phyloP scores from a whole-genome alignment of 2,329 filamentous ascomycete genomes.

The Phialophora macrospora region DNA sequence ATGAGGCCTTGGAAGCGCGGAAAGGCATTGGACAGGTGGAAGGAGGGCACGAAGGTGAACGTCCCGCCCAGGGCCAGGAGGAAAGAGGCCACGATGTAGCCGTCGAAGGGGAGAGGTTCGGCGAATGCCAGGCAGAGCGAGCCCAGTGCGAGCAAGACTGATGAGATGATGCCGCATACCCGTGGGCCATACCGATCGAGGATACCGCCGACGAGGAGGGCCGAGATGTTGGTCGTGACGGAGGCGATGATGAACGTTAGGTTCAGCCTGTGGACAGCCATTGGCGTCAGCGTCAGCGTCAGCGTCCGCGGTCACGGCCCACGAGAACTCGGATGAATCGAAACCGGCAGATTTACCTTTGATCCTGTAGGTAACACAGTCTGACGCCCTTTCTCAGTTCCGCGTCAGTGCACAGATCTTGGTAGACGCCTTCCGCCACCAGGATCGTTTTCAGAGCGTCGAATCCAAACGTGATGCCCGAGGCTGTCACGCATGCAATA shows the following conservation, averaged over 20 bases:
- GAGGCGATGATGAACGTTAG: constrained; percentile 91
- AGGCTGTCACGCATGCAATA: constrained; percentile 74
- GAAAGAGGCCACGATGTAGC: constrained; percentile 73
- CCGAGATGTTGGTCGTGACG: constrained; percentile 84
- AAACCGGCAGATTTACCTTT: constrained; percentile 47
- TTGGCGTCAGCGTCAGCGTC: neutral
- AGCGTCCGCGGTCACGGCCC: too few species aligned
- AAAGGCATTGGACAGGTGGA: constrained; percentile 83
- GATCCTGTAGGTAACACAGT: constrained; percentile 63
- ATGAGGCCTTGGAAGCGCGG: constrained; percentile 75
- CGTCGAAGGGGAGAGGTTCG: constrained; percentile 69
- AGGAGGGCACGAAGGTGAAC: constrained; percentile 79
- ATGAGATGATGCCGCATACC: constrained; percentile 72
- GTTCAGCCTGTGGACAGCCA: constrained; percentile 62
- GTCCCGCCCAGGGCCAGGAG: constrained; percentile 77
- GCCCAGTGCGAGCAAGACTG: constrained; percentile 68
- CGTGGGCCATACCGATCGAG: constrained; percentile 83
- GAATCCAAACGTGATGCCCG: constrained; percentile 82
- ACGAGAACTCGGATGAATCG: neutral
- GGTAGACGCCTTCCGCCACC: constrained; percentile 74
- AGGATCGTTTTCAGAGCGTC: constrained; percentile 82
- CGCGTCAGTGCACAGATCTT: constrained; percentile 62
- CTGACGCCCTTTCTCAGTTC: constrained; percentile 54
- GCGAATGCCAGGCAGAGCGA: constrained; percentile 74
- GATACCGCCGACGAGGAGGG: constrained; percentile 80